Conservation (phyloP, 176 grass and related monocot genomes). For the Oryza coarctata region DNA sequence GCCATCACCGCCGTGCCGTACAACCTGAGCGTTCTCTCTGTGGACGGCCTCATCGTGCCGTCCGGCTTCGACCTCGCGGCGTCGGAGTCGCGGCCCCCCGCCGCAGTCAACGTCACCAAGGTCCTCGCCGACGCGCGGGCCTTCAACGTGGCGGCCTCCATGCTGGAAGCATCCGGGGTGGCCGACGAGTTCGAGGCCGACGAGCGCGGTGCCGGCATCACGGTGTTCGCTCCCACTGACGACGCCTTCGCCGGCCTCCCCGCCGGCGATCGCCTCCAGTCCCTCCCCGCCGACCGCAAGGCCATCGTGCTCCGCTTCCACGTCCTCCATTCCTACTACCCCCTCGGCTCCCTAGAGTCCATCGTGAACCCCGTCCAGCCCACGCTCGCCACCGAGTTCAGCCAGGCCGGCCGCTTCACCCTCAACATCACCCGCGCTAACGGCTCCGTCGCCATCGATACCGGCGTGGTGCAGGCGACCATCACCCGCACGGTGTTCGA, state of each 20-base stretch:
- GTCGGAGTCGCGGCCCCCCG: conserved; percentile 50
- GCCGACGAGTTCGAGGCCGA: conserved; percentile 78
- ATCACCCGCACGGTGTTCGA: conserved; percentile 85
- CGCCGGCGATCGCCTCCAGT: conserved; percentile 53
- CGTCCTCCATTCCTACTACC: conserved; percentile 92
- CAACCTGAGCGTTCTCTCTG: conserved; percentile 74
- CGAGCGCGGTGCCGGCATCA: conserved; percentile 84
- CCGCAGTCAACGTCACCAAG: conserved; percentile 67
- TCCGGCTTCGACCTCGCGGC: conserved; percentile 72
- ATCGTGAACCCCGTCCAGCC: conserved; percentile 94
- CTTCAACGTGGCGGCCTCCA: conserved; percentile 89
- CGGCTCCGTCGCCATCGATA: conserved; percentile 81
- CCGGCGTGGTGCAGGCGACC: conserved; percentile 79
- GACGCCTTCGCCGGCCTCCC: conserved; percentile 70
- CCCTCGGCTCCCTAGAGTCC: conserved; percentile 81
- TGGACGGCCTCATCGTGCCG: conserved; percentile 55
- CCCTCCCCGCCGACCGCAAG: conserved; percentile 72
- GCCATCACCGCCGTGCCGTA: conserved; percentile 57
- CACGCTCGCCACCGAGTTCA: conserved; percentile 78
- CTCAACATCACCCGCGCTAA: conserved; percentile 87
- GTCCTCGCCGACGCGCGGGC: conserved; percentile 73
- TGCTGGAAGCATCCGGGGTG: conserved; percentile 81
- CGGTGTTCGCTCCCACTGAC: conserved; percentile 87
- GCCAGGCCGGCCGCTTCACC: conserved; percentile 66
- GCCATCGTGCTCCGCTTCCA: conserved; percentile 82